Percentiles rank a stretch among this genome's conserved stretches.
phyloP scores from a whole-genome alignment of 345 rosid species.

The Gossypium stocksii region DNA sequence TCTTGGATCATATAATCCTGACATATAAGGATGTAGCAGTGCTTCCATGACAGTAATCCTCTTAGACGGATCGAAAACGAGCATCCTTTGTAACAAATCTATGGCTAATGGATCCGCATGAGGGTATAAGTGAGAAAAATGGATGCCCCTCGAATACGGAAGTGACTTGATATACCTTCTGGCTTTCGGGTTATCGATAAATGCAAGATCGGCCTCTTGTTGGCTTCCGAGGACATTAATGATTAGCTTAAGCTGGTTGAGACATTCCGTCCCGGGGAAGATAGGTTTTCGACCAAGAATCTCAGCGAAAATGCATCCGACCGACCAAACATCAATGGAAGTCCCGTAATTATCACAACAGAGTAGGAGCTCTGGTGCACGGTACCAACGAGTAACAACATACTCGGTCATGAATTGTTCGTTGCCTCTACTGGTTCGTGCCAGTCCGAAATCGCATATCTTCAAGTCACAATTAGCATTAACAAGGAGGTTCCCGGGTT shows the following conservation, averaged over 20 bases:
- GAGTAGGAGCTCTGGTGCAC: slow-evolving; percentile 90
- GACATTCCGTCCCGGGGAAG: slow-evolving; percentile 81
- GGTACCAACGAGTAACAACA: slow-evolving; percentile 89
- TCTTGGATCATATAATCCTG: slow-evolving; percentile 55
- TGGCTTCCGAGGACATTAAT: slow-evolving; percentile 72
- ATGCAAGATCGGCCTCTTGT: slow-evolving; percentile 56
- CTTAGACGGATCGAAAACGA: slow-evolving; percentile 69
- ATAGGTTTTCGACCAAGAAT: slow-evolving; percentile 81
- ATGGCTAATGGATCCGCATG: slow-evolving; percentile 72
- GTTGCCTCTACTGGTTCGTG: slow-evolving; percentile 61
- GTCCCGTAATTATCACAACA: slow-evolving; percentile 81
- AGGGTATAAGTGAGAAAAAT: slow-evolving; percentile 53
- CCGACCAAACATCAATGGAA: slow-evolving; percentile 87
- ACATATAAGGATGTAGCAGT: slow-evolving; percentile 74
- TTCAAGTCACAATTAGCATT: slow-evolving; percentile 78
- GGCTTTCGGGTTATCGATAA: slow-evolving; percentile 71
- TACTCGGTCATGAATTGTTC: slow-evolving; percentile 87
- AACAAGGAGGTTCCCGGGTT: slow-evolving; percentile 82
- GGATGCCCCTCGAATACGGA: slow-evolving; percentile 53
- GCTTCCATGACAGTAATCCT: slow-evolving; percentile 75
- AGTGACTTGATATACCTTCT: slow-evolving; percentile 60
- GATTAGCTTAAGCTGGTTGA: slow-evolving; percentile 77
- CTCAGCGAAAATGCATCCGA: slow-evolving; percentile 90
- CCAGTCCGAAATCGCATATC: slow-evolving; percentile 84
- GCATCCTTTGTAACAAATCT: slow-evolving; percentile 74